Conservation (phyloP, 768 basidiomycete species). For the Kwoniella dendrophila region DNA sequence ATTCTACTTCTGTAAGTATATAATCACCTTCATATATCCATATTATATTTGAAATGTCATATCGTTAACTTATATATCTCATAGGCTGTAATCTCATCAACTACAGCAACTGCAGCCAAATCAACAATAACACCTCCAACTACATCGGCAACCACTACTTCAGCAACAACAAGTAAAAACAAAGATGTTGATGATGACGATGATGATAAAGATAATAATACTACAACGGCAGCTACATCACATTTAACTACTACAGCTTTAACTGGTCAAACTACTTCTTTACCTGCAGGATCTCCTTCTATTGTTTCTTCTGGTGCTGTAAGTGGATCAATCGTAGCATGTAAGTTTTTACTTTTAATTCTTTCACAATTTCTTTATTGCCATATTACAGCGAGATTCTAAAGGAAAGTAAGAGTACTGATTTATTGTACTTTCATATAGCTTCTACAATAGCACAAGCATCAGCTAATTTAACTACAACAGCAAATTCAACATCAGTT, state of each 20-base stretch:
- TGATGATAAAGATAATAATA: too few species aligned
- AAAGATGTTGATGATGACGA: too few species aligned
- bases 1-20: slow-evolving; percentile 6
- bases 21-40: background rate
- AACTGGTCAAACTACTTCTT: background rate
- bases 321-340: slow-evolving; percentile 1
- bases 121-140: background rate
- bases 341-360: background rate
- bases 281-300: background rate
- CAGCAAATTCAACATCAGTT: slow-evolving; percentile 3
- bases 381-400: too few species aligned
- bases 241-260: background rate
- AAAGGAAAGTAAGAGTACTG: background rate
- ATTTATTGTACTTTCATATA: background rate
- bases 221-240: background rate
- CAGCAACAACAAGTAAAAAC: background rate
- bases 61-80: too few species aligned
- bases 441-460: slow-evolving; percentile 9
- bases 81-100: too few species aligned
- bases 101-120: background rate
- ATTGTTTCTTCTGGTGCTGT: background rate
- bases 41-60: background rate
- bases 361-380: background rate
- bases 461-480: background rate
- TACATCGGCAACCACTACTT: background rate